A percentile compares a stretch with the other conserved stretches of the same genome.
Conservation (phyloP, 75 land plant species). For the Pinus taeda region DNA sequence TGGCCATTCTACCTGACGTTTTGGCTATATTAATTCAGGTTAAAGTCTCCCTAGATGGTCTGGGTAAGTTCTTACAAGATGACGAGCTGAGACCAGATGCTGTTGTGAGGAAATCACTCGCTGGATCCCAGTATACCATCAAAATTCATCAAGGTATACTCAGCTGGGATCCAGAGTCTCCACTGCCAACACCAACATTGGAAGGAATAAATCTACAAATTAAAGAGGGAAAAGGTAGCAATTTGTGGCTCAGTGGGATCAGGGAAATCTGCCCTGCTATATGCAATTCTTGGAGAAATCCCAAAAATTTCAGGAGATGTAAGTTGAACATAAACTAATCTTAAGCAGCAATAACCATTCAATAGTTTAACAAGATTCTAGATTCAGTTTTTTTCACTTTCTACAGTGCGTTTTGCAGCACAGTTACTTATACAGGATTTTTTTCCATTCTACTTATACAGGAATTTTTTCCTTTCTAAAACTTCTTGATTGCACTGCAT, state of each 20-base stretch:
- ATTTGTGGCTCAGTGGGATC: slow-evolving; percentile 77
- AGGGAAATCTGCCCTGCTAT: slow-evolving; percentile 69
- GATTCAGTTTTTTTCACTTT: slow-evolving; percentile 2
- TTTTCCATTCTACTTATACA: background rate
- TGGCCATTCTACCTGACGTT: slow-evolving; percentile 63
- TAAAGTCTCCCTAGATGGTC: slow-evolving; percentile 62
- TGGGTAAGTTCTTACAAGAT: slow-evolving; percentile 54
- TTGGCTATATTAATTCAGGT: slow-evolving; percentile 55
- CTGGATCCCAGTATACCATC: slow-evolving; percentile 10
- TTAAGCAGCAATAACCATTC: background rate
- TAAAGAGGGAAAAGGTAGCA: slow-evolving; percentile 60
- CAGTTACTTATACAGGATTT: background rate
- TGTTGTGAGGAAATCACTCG: slow-evolving; percentile 9
- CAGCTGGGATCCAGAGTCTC: slow-evolving; percentile 56
- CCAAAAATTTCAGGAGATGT: slow-evolving; percentile 66
- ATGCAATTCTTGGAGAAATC: slow-evolving; percentile 71
- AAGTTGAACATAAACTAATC: slow-evolving; percentile 11
- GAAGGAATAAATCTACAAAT: slow-evolving; percentile 37
- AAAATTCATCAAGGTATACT: slow-evolving; percentile 36
- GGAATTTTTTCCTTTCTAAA: background rate
- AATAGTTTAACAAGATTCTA: background rate
- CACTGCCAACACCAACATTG: slow-evolving; percentile 50
- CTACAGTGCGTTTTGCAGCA: background rate
- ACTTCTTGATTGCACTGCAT: background rate
- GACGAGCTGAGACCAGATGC: slow-evolving; percentile 57